phyloP scores from a whole-genome alignment of 371 early-diverging fungal genomes.

The Rhizomucor pusillus region DNA sequence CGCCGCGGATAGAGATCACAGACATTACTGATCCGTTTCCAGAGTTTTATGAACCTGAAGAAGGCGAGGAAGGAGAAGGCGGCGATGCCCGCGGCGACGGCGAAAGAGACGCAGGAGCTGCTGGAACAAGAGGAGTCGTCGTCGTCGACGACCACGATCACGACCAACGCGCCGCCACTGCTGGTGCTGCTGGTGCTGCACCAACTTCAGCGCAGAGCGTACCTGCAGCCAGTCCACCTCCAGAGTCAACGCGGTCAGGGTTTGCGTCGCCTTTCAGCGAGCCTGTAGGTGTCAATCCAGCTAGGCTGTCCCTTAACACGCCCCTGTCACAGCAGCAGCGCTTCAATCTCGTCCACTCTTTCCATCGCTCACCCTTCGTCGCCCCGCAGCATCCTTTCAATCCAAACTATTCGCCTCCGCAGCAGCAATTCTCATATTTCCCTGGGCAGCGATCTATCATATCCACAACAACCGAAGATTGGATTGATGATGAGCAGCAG shows the following conservation, averaged over 20 bases:
- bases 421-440: conserved; percentile 2
- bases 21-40: conserved; percentile 86
- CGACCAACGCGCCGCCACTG: background rate
- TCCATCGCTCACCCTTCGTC: conserved; percentile 50
- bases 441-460: conserved; percentile 17
- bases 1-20: conserved; percentile 78
- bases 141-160: background rate
- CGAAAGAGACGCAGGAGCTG: background rate
- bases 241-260: no score
- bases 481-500: conserved; percentile 47
- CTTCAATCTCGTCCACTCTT: conserved; percentile 39
- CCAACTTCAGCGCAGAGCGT: background rate
- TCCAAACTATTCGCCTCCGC: conserved; percentile 17
- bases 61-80: conserved; percentile 23
- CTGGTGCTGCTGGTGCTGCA: background rate
- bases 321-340: conserved; percentile 36
- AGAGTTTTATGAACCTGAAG: conserved; percentile 77
- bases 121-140: background rate
- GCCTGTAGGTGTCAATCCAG: conserved; percentile 6
- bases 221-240: conserved; percentile 3
- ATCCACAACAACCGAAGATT: conserved; percentile 25
- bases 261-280: conserved; percentile 10
- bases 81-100: background rate
- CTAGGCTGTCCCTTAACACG: conserved; percentile 9
- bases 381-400: conserved; percentile 51